Evolutionary conservation across 441 rosid species (phyloP).

Genomic region (Pelargonium citronellum): DNA sequence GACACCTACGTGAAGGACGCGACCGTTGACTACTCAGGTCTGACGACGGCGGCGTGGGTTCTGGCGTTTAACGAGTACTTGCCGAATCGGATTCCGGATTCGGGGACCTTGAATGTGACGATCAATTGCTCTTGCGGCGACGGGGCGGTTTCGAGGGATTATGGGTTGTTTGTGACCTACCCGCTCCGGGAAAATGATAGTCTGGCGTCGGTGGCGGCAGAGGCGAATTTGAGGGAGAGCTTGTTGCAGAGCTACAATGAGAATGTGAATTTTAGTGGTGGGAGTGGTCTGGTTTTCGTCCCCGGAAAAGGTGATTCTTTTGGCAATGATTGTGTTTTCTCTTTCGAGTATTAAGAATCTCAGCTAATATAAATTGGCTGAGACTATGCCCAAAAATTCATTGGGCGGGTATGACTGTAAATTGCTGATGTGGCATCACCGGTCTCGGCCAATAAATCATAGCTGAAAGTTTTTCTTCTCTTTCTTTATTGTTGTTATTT

Average conservation of each 20-base stretch:
- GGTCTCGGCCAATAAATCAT: too few species aligned
- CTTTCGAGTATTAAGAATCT: not conserved
- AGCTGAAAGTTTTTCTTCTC: too few species aligned
- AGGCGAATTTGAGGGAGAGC: not conserved
- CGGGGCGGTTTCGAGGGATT: constrained; percentile 31
- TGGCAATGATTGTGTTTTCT: not conserved
- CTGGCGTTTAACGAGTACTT: constrained; percentile 19
- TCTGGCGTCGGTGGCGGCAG: constrained; percentile 28
- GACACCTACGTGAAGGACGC: too few species aligned
- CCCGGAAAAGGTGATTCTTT: constrained; percentile 20
- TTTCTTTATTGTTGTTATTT: too few species aligned
- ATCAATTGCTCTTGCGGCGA: constrained; percentile 61
- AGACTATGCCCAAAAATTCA: too few species aligned
- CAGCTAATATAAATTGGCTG: too few species aligned
- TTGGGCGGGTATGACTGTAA: too few species aligned
- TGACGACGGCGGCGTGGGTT: constrained; percentile 32
- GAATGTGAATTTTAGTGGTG: constrained; percentile 8
- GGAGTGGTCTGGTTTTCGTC: constrained; percentile 14
- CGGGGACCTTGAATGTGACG: constrained; percentile 34
- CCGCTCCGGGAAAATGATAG: constrained; percentile 41
- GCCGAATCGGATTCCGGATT: constrained; percentile 20
- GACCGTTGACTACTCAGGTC: constrained; percentile 20
- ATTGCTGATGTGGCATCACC: too few species aligned
- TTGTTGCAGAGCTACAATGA: not conserved
- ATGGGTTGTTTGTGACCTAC: constrained; percentile 45